phyloP scores from a whole-genome alignment of 257 asterid genomes.

The Przewalskia tangutica region DNA sequence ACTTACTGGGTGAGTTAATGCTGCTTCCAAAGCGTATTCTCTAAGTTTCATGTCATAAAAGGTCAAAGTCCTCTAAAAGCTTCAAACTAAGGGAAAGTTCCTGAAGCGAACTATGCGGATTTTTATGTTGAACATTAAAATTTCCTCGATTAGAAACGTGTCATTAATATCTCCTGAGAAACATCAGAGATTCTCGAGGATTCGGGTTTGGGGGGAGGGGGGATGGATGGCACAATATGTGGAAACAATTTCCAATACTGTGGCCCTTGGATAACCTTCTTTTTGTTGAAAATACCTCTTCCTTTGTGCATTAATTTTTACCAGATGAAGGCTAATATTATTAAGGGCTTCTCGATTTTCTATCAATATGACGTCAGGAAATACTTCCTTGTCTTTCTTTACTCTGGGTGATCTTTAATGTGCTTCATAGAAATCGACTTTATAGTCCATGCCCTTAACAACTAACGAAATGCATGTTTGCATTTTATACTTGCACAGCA shows the following conservation, averaged over 20 bases:
- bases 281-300: background rate
- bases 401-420: background rate
- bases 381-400: background rate
- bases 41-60: background rate
- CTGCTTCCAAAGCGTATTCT: background rate
- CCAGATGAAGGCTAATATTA: background rate
- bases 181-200: background rate
- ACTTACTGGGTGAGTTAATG: slow-evolving; percentile 76
- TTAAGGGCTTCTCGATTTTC: background rate
- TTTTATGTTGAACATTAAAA: background rate
- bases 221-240: background rate
- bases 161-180: background rate
- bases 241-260: background rate
- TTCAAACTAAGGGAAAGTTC: background rate
- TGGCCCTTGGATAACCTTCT: background rate
- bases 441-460: background rate
- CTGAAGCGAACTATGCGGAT: background rate
- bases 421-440: background rate
- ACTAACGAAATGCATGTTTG: background rate
- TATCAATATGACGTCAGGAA: background rate
- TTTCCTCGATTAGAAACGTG: background rate
- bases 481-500: background rate
- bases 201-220: background rate
- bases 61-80: background rate
- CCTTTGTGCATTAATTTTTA: background rate